phyloP scores from a whole-genome alignment of 306 rosid genomes.

The Crataegus laevigata region DNA sequence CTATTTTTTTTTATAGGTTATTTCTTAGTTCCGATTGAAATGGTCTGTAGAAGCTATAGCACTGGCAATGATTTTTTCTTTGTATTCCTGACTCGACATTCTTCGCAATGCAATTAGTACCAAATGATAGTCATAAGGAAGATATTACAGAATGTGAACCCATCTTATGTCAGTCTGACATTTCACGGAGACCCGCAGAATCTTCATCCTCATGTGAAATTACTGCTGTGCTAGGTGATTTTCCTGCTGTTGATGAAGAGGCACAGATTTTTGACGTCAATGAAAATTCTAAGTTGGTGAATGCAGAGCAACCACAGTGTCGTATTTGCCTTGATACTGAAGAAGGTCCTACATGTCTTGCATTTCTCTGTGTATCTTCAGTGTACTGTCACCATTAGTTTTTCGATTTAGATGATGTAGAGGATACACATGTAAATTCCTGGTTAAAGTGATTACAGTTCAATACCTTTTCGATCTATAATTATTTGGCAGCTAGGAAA shows the following conservation, averaged over 20 bases:
- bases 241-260: constrained; percentile 27
- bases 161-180: constrained; percentile 57
- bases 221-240: constrained; percentile 35
- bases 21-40: constrained; percentile 40
- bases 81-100: constrained; percentile 36
- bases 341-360: constrained; percentile 49
- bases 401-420: not conserved
- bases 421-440: not conserved
- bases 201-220: constrained; percentile 74
- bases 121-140: constrained; percentile 52
- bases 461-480: not conserved
- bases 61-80: constrained; percentile 41
- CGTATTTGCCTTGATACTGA: constrained; percentile 92
- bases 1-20: constrained; percentile 44
- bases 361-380: constrained; percentile 9
- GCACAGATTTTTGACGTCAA: constrained; percentile 37
- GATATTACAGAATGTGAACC: constrained; percentile 61
- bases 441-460: not conserved
- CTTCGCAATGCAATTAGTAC: constrained; percentile 71
- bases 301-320: constrained; percentile 72
- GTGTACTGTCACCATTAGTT: constrained; percentile 7
- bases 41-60: constrained; percentile 41
- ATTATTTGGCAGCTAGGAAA: not conserved
- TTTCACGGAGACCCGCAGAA: constrained; percentile 31
- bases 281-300: constrained; percentile 55